Evolutionary conservation across 345 rosid genomes (phyloP).

Genomic region (Acer negundo): DNA sequence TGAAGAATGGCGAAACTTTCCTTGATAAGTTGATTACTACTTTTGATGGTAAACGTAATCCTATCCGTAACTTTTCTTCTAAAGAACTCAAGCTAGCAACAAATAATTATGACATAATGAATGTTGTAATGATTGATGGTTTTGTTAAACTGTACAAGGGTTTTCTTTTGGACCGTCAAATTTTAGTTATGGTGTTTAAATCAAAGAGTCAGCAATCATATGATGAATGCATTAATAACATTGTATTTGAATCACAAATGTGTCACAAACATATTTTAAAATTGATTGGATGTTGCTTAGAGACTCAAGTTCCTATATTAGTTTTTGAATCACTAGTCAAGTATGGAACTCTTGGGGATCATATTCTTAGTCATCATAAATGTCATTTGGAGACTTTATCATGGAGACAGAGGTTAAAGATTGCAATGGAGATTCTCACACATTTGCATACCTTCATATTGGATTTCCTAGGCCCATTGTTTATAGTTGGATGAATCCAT

Average conservation of each 20-base stretch:
- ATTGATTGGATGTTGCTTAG: slow-evolving; percentile 32
- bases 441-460: slow-evolving; percentile 18
- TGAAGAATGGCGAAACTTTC: slow-evolving; percentile 19
- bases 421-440: slow-evolving; percentile 26
- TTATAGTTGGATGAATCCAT: slow-evolving; percentile 9
- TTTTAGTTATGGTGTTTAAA: slow-evolving; percentile 14
- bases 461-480: slow-evolving; percentile 27
- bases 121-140: neutral
- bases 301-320: neutral
- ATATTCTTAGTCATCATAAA: neutral
- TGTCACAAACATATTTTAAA: slow-evolving; percentile 22
- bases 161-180: slow-evolving; percentile 9
- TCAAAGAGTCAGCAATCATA: no score
- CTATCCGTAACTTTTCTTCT: slow-evolving; percentile 18
- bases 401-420: slow-evolving; percentile 26
- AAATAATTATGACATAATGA: neutral
- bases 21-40: slow-evolving; percentile 14
- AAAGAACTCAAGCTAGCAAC: slow-evolving; percentile 24
- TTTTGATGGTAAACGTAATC: slow-evolving; percentile 14
- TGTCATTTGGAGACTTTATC: slow-evolving; percentile 9
- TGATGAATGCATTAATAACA: neutral
- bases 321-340: slow-evolving; percentile 16
- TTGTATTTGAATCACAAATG: slow-evolving; percentile 22
- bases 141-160: neutral
- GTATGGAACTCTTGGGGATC: slow-evolving; percentile 4